These are phyloP conservation scores for Lepidium campestre DNA, from an alignment of 441 rosid species.

Conservation along the genomic window DNA sequence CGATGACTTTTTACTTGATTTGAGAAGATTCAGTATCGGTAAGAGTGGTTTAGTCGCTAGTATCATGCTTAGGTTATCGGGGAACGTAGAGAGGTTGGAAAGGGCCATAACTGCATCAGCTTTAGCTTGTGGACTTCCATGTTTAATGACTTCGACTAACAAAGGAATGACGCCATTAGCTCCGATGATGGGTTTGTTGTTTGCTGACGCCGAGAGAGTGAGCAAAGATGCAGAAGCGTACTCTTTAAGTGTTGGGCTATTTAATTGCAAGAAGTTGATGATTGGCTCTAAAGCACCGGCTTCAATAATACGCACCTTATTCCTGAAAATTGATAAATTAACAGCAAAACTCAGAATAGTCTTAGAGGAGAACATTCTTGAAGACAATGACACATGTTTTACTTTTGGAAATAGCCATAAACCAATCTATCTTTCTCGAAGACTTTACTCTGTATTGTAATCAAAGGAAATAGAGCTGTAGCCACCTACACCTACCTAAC, in stretches of 20 bases:
- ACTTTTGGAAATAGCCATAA: neutral
- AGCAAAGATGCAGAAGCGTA: conserved; percentile 81
- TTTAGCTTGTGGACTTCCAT: conserved; percentile 80
- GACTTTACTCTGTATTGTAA: conserved; percentile 11
- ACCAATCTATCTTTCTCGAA: conserved; percentile 2
- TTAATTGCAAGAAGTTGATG: conserved; percentile 56
- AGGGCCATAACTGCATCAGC: conserved; percentile 46
- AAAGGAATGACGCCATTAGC: conserved; percentile 78
- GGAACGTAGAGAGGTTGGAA: conserved; percentile 75
- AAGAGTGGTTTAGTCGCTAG: conserved; percentile 56
- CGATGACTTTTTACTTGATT: conserved; percentile 61
- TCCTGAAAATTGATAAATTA: conserved; percentile 46
- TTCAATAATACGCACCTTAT: conserved; percentile 72
- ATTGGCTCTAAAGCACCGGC: conserved; percentile 85
- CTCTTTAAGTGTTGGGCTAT: conserved; percentile 56
- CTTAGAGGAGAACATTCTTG: neutral
- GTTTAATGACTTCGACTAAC: conserved; percentile 52
- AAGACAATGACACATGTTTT: conserved; percentile 4
- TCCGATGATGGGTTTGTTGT: conserved; percentile 74
- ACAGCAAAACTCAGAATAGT: conserved; percentile 8
- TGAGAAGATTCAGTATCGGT: conserved; percentile 51
- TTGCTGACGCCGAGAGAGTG: conserved; percentile 74
- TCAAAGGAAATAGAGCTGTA: conserved; percentile 13
- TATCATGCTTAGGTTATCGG: conserved; percentile 45
- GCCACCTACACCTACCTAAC: conserved; percentile 4